Evolutionary conservation across 768 basidiomycete species (phyloP), one percentile per base, ranked within the genome.

Genomic region (Termitomyces sp.): DNA sequence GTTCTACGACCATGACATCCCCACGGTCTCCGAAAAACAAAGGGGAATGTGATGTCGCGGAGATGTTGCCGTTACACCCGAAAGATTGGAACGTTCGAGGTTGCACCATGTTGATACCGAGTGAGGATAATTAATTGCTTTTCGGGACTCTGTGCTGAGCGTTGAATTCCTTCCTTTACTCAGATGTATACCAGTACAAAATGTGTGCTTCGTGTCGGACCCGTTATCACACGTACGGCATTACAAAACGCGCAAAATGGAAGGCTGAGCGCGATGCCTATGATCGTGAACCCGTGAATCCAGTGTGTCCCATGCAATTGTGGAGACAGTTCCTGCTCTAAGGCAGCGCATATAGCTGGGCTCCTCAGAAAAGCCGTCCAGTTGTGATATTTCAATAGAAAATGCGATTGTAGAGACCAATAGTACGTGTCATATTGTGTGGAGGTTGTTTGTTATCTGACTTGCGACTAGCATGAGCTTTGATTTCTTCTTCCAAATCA

Each of bases 221-320:
- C 32, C 70, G 78, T 9, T 82, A 82, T 64, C 74, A 77, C 47
- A 69, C 62, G 34, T 82, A 83, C 53, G 80, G 81, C 0, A 77
- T 66, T 47, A 81, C 79, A 1, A 83, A 81, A 63, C 77, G 81
- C 17, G 71, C 72, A 2, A 83, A 81, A 59, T 77, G 77, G 78
- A 79, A 75, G 61, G 68, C 69, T 14, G 77, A 77, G 57, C 73
- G 79, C 32, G 70, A 70, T 54, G 69, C 70, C 14, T 74, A 71
- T 14, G 69, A 77, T n/a, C 63, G 66, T 0, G 76, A 77, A 55
- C 64, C 80, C 51, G 65, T 38, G 37, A 35, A 44, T 45, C 28
- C 40, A 53, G 58, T 43, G 8, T 2, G 42, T 43, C 15, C 15
- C 28, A 38, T 24, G 38, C 22, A 37, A 44, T 40, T 19, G 32